Conservation (phyloP, 75 land plant genomes). For the Isoetes taiwanensis region DNA sequence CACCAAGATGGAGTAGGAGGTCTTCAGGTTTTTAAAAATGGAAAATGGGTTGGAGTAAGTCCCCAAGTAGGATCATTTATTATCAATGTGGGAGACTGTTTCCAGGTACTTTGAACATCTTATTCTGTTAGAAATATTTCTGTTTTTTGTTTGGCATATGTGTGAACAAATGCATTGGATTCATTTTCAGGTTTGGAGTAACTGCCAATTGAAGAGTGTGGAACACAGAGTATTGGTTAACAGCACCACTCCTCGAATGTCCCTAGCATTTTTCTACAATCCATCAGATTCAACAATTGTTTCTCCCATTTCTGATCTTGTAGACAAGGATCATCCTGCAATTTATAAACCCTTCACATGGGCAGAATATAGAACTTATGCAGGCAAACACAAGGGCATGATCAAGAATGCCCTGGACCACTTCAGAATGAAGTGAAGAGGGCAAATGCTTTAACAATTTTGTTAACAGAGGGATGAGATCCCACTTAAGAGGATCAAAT, state of each 20-base stretch:
- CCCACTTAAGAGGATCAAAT: no score
- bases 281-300: neutral
- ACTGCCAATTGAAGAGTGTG: neutral
- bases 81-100: neutral
- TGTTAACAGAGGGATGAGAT: no score
- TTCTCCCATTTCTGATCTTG: neutral
- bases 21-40: neutral
- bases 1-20: neutral
- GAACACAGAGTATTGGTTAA: constrained; percentile 1
- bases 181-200: neutral
- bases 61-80: neutral
- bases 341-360: neutral
- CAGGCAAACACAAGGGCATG: constrained; percentile 2
- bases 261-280: constrained; percentile 4
- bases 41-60: neutral
- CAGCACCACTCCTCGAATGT: constrained; percentile 3
- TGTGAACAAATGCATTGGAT: no score
- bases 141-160: no score
- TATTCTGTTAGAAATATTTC: neutral
- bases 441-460: no score
- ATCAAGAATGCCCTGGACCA: neutral
- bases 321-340: neutral
- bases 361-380: neutral
- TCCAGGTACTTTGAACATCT: neutral
- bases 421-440: no score